A percentile compares a stretch with the other conserved stretches of the same genome.
These are phyloP conservation scores for Yamadazyma membranifaciens DNA, from an alignment of 1,139 yeast species.

Conservation along the genomic window DNA sequence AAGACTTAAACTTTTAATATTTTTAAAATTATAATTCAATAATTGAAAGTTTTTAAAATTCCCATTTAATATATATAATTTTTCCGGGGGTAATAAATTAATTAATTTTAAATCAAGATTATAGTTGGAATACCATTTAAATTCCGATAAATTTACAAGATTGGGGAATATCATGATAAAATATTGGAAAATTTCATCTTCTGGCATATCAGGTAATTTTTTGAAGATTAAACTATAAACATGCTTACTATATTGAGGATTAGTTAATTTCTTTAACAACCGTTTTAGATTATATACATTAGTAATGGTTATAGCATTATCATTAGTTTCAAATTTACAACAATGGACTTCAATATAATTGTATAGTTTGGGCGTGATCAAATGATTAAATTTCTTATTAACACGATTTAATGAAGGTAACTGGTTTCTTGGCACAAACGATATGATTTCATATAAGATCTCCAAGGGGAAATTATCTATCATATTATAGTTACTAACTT, in stretches of 20 bases:
- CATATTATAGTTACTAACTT: constrained; percentile 6
- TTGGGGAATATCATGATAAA: constrained; percentile 19
- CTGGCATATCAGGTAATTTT: constrained; percentile 29
- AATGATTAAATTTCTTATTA: constrained; percentile 14
- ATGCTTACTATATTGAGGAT: constrained; percentile 14
- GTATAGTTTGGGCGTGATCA: constrained; percentile 21
- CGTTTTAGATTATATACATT: constrained; percentile 21
- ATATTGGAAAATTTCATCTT: constrained; percentile 19
- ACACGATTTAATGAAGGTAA: constrained; percentile 18
- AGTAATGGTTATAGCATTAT: constrained; percentile 12
- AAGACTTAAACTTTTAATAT: constrained; percentile 18
- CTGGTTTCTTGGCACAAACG: constrained; percentile 15
- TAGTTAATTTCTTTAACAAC: constrained; percentile 19
- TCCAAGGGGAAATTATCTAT: constrained; percentile 23
- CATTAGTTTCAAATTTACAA: constrained; percentile 8
- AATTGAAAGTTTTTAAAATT: constrained; percentile 19
- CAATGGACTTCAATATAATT: constrained; percentile 23
- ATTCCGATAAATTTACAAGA: constrained; percentile 19
- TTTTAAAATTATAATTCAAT: constrained; percentile 9
- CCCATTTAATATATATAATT: constrained; percentile 19
- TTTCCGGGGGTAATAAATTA: constrained; percentile 14
- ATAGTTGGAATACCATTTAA: constrained; percentile 23
- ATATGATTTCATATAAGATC: constrained; percentile 8
- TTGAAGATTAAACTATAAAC: constrained; percentile 18
- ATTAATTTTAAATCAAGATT: constrained; percentile 16